These are phyloP conservation scores for Mycena rosella DNA, from an alignment of 768 basidiomycete species.

Conservation along the genomic window DNA sequence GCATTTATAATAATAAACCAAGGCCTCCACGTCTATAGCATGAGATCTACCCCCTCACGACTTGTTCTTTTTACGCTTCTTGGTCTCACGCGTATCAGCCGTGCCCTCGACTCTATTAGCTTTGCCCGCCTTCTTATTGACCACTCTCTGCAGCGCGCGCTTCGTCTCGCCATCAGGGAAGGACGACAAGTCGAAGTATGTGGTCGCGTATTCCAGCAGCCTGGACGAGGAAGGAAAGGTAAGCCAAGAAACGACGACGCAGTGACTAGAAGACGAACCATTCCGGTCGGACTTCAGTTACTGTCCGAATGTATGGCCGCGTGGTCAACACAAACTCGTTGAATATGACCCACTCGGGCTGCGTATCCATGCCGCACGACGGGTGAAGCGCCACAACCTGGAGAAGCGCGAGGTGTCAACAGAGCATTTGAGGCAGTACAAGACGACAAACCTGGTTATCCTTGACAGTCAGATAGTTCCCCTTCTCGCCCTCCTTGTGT, in stretches of 20 bases:
- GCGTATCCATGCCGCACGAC: constrained; percentile 86
- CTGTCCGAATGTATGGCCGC: constrained; percentile 89
- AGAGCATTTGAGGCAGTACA: background rate
- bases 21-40: background rate
- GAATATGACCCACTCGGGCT: constrained; percentile 93
- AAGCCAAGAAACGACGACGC: constrained; percentile 1
- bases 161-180: constrained; percentile 84
- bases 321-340: constrained; percentile 97
- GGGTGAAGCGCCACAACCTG: constrained; percentile 85
- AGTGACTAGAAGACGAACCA: constrained; percentile 67
- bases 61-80: constrained; percentile 50
- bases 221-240: constrained; percentile 47
- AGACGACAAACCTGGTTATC: constrained; percentile 82
- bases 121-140: constrained; percentile 67
- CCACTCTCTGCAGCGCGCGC: constrained; percentile 66
- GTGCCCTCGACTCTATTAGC: constrained; percentile 36
- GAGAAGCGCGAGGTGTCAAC: background rate
- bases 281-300: constrained; percentile 87
- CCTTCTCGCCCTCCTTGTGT: constrained; percentile 93
- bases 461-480: constrained; percentile 91
- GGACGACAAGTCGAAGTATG: constrained; percentile 76
- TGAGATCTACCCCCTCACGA: constrained; percentile 12
- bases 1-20: no score
- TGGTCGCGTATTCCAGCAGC: constrained; percentile 72
- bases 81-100: constrained; percentile 45